Evolutionary conservation across 2,329 filamentous ascomycete species (phyloP).

Genomic region (Stagonosporopsis vannaccii): DNA sequence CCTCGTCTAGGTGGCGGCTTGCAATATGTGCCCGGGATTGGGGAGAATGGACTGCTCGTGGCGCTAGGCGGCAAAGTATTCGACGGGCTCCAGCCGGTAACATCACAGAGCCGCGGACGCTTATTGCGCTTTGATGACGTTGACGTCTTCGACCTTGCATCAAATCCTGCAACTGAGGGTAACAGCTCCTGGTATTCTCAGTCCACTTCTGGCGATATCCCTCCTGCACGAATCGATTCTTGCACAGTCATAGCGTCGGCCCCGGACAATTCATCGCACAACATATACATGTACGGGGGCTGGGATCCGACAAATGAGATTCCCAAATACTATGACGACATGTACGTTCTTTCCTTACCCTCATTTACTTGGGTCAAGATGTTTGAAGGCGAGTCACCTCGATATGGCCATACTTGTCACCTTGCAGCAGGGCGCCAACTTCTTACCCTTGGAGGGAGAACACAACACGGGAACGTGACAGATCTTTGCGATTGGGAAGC

Average conservation of each 20-base stretch:
- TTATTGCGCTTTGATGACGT: conserved; percentile 44
- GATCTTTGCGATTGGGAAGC: conserved; percentile 29
- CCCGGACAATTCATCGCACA: conserved; percentile 55
- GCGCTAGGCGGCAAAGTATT: conserved; percentile 45
- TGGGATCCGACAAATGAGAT: conserved; percentile 43
- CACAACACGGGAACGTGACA: conserved; percentile 10
- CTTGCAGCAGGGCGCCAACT: conserved; percentile 49
- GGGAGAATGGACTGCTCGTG: conserved; percentile 48
- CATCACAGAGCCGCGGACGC: conserved; percentile 21
- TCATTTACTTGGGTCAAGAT: conserved; percentile 3
- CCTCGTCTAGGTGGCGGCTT: conserved; percentile 48
- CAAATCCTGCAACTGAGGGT: conserved; percentile 24
- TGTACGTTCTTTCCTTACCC: conserved; percentile 52
- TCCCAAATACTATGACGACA: conserved; percentile 49
- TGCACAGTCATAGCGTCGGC: conserved; percentile 53
- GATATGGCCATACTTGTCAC: conserved; percentile 55
- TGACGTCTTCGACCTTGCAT: conserved; percentile 52
- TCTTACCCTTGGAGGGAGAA: conserved; percentile 51
- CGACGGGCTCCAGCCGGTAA: conserved; percentile 12
- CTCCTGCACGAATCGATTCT: conserved; percentile 53
- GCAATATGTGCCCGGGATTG: conserved; percentile 46
- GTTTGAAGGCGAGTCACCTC: conserved; percentile 40
- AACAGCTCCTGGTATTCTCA: conserved; percentile 55
- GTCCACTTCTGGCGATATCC: conserved; percentile 52
- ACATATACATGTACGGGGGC: conserved; percentile 60